These are phyloP conservation scores for Helicostylum pulchrum DNA, from an alignment of 192 early-diverging fungal species.

Conservation along the genomic window DNA sequence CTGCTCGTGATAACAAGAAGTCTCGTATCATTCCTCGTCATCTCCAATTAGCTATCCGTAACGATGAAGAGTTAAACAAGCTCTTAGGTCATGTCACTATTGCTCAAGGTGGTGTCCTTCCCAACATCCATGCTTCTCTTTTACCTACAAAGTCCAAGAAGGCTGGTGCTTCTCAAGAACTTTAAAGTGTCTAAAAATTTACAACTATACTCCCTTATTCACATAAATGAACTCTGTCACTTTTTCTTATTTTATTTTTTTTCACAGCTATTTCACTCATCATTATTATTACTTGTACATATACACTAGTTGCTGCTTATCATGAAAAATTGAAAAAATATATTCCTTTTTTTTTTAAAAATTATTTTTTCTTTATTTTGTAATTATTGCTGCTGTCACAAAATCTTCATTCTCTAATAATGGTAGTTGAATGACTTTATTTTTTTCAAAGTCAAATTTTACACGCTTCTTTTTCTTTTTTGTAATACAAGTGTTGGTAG, in stretches of 20 bases:
- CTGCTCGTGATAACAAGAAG: constrained; percentile 91
- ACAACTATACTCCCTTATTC: background rate
- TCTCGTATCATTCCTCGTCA: constrained; percentile 89
- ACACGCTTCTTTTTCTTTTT: constrained; percentile 10
- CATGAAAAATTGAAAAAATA: constrained; percentile 31
- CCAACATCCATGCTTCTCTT: constrained; percentile 69
- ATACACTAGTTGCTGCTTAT: constrained; percentile 77
- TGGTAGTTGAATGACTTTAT: constrained; percentile 22
- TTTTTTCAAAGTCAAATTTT: constrained; percentile 32
- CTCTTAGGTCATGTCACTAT: constrained; percentile 87
- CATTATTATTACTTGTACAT: background rate
- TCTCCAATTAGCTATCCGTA: constrained; percentile 87
- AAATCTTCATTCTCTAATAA: background rate
- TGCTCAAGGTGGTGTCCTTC: constrained; percentile 82
- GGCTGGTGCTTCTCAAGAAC: constrained; percentile 38
- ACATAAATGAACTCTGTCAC: background rate
- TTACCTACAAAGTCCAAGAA: constrained; percentile 63
- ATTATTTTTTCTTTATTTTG: too few species aligned
- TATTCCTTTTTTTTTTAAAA: background rate
- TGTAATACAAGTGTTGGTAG: background rate
- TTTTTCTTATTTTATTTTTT: constrained; percentile 76
- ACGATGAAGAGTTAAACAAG: constrained; percentile 94
- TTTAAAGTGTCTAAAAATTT: constrained; percentile 41
- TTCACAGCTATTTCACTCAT: constrained; percentile 34
- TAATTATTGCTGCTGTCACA: too few species aligned